A percentile compares a stretch with the other conserved stretches of the same genome.
These are phyloP conservation scores for Elsinoe necatrix DNA, from an alignment of 2,329 filamentous ascomycete genomes.

Conservation along the genomic window DNA sequence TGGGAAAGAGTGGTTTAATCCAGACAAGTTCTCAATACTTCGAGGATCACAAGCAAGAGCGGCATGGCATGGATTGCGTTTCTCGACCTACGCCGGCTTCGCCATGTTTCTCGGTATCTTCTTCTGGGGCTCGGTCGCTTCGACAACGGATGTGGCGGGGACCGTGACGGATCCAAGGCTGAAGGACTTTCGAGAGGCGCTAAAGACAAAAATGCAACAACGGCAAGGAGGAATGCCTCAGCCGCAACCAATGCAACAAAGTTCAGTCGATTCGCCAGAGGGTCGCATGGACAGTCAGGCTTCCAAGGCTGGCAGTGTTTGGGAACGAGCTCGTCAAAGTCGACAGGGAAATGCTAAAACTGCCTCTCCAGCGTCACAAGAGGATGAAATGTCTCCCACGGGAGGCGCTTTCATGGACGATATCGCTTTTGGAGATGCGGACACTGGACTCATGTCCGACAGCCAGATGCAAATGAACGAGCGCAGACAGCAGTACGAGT, in stretches of 20 bases:
- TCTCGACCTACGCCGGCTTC: conserved; percentile 24
- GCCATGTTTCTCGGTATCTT: conserved; percentile 30
- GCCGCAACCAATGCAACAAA: conserved; percentile 12
- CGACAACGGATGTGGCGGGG: conserved; percentile 29
- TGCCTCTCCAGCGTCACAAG: not conserved
- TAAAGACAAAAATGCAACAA: conserved; percentile 27
- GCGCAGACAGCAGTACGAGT: conserved; percentile 13
- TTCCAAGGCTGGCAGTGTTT: conserved; percentile 13
- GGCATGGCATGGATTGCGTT: conserved; percentile 27
- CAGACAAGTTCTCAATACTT: conserved; percentile 30
- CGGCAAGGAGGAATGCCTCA: conserved; percentile 17
- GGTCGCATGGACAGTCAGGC: conserved; percentile 18
- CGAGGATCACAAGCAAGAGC: conserved; percentile 30
- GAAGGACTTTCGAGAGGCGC: conserved; percentile 31
- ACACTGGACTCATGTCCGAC: conserved; percentile 28
- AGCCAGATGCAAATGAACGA: conserved; percentile 22
- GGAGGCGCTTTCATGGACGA: conserved; percentile 27
- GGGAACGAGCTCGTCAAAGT: conserved; percentile 13
- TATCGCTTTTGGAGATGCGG: conserved; percentile 23
- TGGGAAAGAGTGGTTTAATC: conserved; percentile 29
- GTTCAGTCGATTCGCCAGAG: conserved; percentile 15
- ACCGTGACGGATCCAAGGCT: conserved; percentile 35
- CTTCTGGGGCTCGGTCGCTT: conserved; percentile 26
- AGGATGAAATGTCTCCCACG: conserved; percentile 36
- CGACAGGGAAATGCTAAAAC: not conserved